Base-by-base conservation (phyloP, 768 basidiomycete species). In the Mycena epipterygia region DNA sequence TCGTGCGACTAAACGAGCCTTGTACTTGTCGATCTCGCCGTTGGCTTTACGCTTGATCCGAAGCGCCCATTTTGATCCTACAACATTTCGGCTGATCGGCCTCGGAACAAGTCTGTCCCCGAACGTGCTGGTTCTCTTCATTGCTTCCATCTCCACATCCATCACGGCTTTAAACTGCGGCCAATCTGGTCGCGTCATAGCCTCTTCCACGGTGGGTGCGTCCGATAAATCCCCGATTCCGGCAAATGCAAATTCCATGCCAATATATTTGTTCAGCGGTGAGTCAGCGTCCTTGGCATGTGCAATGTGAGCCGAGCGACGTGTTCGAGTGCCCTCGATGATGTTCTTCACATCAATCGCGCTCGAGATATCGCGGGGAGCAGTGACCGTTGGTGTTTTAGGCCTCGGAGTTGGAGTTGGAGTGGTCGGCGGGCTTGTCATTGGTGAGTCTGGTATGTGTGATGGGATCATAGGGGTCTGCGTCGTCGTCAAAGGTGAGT, bases 21-120 rank as follows among this genome's bases (percentile, higher is more conserved):
- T 49, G 46, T 49, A 49, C n/a, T 49, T 49, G n/a, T 49, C 46
- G n/a, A 49, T 49, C 25, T 49, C 46, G 46, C 46, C 46, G 21
- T 49, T 49, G 12, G 16, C 46, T 49, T 49, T 21, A 11, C 46
- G 46, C 25, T 49, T 49, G 46, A 49, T 49, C n/a, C 46, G 46
- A 11, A 49, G 30, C 17, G 52, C 52, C 52, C 52, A 53, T 27
- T 51, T 51, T 12, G 27, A 29, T 14, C 49, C 49, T 11, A 29
- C 23, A 25, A 49, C 46, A 25, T 49, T 49, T 49, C 46, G 46
- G 46, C 46, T n/a, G 17, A n/a, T 14, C 3, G 49, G 49, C 49
- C 49, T 27, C 12, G 49, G 25, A 30, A 51, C 27, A 27, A 30
- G 19, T 30, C 25, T 16, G 49, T 51, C 27, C 27, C 49, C 49